Percentiles rank a stretch among this genome's conserved stretches.
Conservation (phyloP, 2,329 filamentous ascomycete species). For the Trichophyton simii region DNA sequence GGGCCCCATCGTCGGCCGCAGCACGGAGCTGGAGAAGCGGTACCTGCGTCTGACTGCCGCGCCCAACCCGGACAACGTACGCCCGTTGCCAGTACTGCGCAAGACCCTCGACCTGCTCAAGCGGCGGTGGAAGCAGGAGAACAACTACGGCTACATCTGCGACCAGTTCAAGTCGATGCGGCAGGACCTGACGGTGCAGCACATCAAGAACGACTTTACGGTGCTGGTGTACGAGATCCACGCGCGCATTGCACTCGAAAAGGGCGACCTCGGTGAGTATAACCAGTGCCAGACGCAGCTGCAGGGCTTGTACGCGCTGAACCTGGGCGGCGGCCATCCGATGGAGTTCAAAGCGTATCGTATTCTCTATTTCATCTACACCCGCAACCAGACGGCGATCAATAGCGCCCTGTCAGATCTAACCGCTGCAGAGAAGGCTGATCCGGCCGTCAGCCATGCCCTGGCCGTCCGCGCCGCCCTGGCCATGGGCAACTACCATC, state of each 20-base stretch:
- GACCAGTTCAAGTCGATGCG: slow-evolving; percentile 98
- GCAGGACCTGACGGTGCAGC: slow-evolving; percentile 95
- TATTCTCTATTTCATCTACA: slow-evolving; percentile 99
- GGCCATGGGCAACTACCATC: slow-evolving; percentile 91
- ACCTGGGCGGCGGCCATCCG: slow-evolving; percentile 74
- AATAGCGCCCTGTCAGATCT: slow-evolving; percentile 98
- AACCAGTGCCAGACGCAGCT: slow-evolving; percentile 99
- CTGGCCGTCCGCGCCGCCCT: slow-evolving; percentile 81
- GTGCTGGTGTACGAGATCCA: slow-evolving; percentile 96
- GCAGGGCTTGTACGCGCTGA: slow-evolving; percentile 76
- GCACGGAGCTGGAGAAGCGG: slow-evolving; percentile 74
- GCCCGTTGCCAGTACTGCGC: slow-evolving; percentile 65
- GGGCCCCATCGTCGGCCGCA: slow-evolving; percentile 73
- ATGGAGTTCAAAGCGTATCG: slow-evolving; percentile 98
- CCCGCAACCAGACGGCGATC: slow-evolving; percentile 93
- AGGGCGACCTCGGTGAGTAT: slow-evolving; percentile 99
- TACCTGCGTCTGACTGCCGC: slow-evolving; percentile 89
- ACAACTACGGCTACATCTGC: slow-evolving; percentile 95
- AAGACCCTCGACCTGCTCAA: slow-evolving; percentile 80
- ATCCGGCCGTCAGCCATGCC: slow-evolving; percentile 76
- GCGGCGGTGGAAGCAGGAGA: slow-evolving; percentile 85
- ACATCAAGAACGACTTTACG: slow-evolving; percentile 92
- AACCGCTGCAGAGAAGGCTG: slow-evolving; percentile 90
- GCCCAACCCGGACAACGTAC: slow-evolving; percentile 77
- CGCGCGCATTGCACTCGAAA: slow-evolving; percentile 92